Conservation (phyloP, 78 protist species). For the Paulinella micropora region DNA sequence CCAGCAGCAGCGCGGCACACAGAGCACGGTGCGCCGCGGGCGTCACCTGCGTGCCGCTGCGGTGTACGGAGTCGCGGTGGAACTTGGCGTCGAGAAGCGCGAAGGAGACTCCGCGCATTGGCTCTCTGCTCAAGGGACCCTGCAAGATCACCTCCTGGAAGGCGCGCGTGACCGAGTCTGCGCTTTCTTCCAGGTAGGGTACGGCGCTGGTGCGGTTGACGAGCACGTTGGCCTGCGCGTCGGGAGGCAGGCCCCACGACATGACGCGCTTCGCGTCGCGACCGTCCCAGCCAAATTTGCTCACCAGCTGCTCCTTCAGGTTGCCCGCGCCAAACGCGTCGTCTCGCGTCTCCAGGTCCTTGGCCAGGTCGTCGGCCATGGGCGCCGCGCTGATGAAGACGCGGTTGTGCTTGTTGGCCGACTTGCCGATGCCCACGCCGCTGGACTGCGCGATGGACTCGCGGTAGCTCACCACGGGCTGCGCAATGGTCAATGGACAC, state of each 20-base stretch:
- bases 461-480: slow-evolving; percentile 34
- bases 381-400: slow-evolving; percentile 44
- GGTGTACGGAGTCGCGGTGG: slow-evolving; percentile 49
- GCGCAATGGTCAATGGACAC: slow-evolving; percentile 14
- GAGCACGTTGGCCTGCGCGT: slow-evolving; percentile 39
- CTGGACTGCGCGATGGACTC: slow-evolving; percentile 34
- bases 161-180: slow-evolving; percentile 23
- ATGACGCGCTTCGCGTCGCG: slow-evolving; percentile 13
- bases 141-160: slow-evolving; percentile 35
- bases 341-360: slow-evolving; percentile 28
- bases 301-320: slow-evolving; percentile 13
- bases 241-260: slow-evolving; percentile 30
- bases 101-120: slow-evolving; percentile 45
- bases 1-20: slow-evolving; percentile 27
- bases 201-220: slow-evolving; percentile 56
- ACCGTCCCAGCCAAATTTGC: slow-evolving; percentile 26
- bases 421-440: slow-evolving; percentile 20
- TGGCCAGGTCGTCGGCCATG: not conserved
- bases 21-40: slow-evolving; percentile 37
- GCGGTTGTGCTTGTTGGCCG: slow-evolving; percentile 56
- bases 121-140: slow-evolving; percentile 49
- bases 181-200: slow-evolving; percentile 41
- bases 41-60: slow-evolving; percentile 51
- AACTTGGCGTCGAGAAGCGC: slow-evolving; percentile 37
- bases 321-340: not conserved